Base-by-base conservation (phyloP, 371 early-diverging fungal species). In the Mycotypha africana region DNA sequence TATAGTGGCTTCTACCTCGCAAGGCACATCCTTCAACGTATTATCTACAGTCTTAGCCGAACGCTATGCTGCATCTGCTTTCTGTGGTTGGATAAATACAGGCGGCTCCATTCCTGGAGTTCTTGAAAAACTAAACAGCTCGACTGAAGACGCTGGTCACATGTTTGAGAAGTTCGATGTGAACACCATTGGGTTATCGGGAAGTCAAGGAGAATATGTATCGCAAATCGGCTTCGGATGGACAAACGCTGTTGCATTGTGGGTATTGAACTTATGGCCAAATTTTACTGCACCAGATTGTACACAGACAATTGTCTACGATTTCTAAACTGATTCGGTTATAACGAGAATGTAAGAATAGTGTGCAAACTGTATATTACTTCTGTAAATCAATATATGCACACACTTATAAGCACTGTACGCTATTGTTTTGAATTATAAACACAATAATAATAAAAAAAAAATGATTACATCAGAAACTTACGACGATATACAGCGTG, bases 211-310 rank as follows among this genome's bases (percentile, higher is more conserved):
- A 15, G 96, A 95, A 67, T 95, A 93, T 58, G 56, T 58, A 1
- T 78, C 87, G 16, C 93, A 93, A 63, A 69, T 67, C 24, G 96
- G 96, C 6, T 95, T 95, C 74, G 96, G 96, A 4, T 95, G 94
- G 94, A 91, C 94, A 6, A 95, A 93, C 53, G 93, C 92, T 10
- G 79, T 90, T 28, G 62, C 83, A n/a, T 62, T 91, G 32, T 81
- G 80, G 78, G 56, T 84, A 3, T 62, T 92, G 34, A 58, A 76
- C 21, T 45, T 43, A 4, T 91, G 74, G 65, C 49, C 67, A 5
- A 53, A 59, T 30, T 37, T 73, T 28, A 44, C 45, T 2, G 65
- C 73, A n/a, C 73, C 73, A 15, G 52, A 73, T 35, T 73, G 73
- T 45, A 62, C 30, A 8, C 21, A 54, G 22, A 19, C 25, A 8